Base-by-base conservation (phyloP, 2,329 filamentous ascomycete genomes). In the Aspergillus viridinutans region DNA sequence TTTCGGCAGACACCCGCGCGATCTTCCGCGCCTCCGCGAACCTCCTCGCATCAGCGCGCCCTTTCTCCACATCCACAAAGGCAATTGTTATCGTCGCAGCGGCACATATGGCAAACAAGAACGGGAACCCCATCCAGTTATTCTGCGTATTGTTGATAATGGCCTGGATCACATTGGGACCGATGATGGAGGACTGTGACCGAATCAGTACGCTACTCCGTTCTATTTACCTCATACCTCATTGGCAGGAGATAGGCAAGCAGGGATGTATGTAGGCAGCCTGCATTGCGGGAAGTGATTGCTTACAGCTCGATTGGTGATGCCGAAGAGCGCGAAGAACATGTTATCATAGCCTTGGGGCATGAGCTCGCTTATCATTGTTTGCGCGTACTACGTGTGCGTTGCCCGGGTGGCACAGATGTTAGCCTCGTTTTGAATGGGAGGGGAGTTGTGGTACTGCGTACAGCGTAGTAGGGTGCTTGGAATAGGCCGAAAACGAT, bases 111-210 rank as follows among this genome's bases (percentile, higher is more conserved):
- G 72, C 65, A 54, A 76, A 76, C 1, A 77, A 59, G 47, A 78
- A 78, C 4, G 74, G 75, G 52, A 77, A 78, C 4, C 74, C 74
- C 69, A 75, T 75, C 74, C 74, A 77, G 35, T 74, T 75, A 43
- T 77, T 77, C 28, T 72, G 70, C 0, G 73, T 74, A 32, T 66
- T 52, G 50, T 78, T 76, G 52, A 77, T 75, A 26, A 78, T 78
- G 3, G 73, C 76, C 61, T 77, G 74, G 12, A 77, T 71, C 29
- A 77, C 74, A 47, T 76, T 76, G 10, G 74, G 76, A 0, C 74
- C 75, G 48, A 78, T 76, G 23, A 77, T 76, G 1, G 74, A 76
- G 21, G 74, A 77, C 74, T 76, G 35, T n/a, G 5, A 14, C 3
- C 2, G 7, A 48, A 56, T 45, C 55, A 40, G 35, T 21, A 43